phyloP scores from a whole-genome alignment of 225 moss, liverwort and hornwort species.

The Asterella californica region DNA sequence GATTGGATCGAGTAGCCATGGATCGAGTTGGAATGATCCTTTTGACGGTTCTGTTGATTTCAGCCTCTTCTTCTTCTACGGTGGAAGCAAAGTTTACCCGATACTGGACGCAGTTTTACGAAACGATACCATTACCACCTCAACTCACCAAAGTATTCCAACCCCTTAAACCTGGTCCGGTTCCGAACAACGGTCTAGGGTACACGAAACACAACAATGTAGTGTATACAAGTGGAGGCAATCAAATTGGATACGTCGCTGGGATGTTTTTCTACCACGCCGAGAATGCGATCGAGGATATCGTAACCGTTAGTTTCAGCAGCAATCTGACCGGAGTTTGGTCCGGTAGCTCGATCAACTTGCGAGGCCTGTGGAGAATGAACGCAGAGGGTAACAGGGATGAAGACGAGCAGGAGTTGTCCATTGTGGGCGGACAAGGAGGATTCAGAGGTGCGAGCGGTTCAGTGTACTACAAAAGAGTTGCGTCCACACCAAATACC shows the following conservation, averaged over 20 bases:
- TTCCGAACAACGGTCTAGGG: not conserved
- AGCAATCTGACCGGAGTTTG: not conserved
- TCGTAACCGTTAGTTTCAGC: not conserved
- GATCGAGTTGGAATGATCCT: not conserved
- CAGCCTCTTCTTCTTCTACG: not conserved
- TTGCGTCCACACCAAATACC: too few relatives aligned
- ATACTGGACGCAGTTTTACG: not conserved
- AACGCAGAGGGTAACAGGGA: not conserved
- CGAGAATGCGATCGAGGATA: not conserved
- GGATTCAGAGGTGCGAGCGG: not conserved
- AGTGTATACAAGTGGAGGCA: not conserved
- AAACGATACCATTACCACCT: not conserved
- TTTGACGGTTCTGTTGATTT: not conserved
- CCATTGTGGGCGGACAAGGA: conserved; percentile 3
- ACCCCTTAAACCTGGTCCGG: not conserved
- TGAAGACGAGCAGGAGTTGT: not conserved
- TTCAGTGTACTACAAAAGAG: not conserved
- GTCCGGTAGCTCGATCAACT: not conserved
- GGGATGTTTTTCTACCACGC: not conserved
- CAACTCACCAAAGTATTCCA: too few relatives aligned
- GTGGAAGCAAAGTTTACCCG: not conserved
- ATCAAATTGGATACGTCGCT: not conserved
- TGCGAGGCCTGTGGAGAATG: not conserved
- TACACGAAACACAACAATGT: not conserved
- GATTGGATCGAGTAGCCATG: not conserved